Evolutionary conservation across 1,284 basidiomycete genomes (phyloP).

Genomic region (Apiotrichum brassicae): DNA sequence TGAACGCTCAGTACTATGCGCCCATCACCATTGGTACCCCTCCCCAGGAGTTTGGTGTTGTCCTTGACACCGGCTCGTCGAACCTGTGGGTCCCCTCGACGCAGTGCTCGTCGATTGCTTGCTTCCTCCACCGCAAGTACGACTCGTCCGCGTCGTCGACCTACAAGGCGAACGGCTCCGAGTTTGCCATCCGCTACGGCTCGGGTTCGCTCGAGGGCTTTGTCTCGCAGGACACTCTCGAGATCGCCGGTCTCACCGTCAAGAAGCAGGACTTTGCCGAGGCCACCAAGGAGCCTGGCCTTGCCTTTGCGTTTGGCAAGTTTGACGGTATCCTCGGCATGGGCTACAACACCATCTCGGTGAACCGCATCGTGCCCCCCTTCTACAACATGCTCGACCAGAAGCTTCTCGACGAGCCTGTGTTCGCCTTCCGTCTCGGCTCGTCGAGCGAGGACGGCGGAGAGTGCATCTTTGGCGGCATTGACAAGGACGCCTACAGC

Average conservation of each 20-base stretch:
- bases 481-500: conserved; percentile 70
- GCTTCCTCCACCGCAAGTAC: conserved; percentile 90
- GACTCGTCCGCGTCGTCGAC: conserved; percentile 75
- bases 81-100: conserved; percentile 63
- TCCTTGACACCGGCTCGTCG: conserved; percentile 66
- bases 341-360: conserved; percentile 87
- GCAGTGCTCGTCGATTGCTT: conserved; percentile 89
- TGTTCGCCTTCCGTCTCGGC: conserved; percentile 94
- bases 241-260: conserved; percentile 79
- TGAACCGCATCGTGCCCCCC: conserved; percentile 88
- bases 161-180: conserved; percentile 85
- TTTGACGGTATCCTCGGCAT: conserved; percentile 96
- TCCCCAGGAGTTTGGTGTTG: conserved; percentile 50
- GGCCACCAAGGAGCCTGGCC: conserved; percentile 91
- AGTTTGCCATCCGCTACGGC: conserved; percentile 92
- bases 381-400: conserved; percentile 93
- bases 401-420: conserved; percentile 70
- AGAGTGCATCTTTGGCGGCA: conserved; percentile 88
- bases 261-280: conserved; percentile 86
- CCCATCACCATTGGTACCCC: conserved; percentile 68
- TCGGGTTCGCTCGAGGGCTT: conserved; percentile 96
- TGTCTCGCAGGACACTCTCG: conserved; percentile 77
- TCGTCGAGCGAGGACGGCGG: conserved; percentile 82
- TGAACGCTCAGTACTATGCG: conserved; percentile 96
- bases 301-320: conserved; percentile 92